phyloP scores from a whole-genome alignment of 129 eudicot species.

The Pulicaria dysenterica region DNA sequence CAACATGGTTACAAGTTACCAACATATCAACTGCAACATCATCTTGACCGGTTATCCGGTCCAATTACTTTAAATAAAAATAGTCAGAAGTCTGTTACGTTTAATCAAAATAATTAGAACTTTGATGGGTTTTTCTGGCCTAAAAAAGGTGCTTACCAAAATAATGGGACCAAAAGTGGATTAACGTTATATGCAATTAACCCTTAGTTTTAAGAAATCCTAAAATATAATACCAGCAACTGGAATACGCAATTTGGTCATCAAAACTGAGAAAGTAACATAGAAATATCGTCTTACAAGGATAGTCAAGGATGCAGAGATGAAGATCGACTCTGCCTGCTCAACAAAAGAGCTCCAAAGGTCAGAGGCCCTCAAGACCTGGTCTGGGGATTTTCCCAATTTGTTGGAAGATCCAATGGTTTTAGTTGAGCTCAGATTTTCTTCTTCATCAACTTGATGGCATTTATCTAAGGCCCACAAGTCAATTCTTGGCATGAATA shows the following conservation, averaged over 20 bases:
- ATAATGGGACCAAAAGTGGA: not conserved
- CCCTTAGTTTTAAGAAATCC: too few relatives aligned
- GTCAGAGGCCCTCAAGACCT: constrained; percentile 46
- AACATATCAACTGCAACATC: too few relatives aligned
- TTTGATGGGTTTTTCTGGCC: not conserved
- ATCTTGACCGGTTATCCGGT: not conserved
- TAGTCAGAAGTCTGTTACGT: not conserved
- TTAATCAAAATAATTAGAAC: not conserved
- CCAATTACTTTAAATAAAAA: too few relatives aligned
- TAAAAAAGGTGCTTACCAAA: not conserved
- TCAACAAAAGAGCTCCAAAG: constrained; percentile 81
- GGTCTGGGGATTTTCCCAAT: constrained; percentile 28
- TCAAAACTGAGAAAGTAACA: not conserved
- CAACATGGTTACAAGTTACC: too few relatives aligned
- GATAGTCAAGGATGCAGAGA: constrained; percentile 68
- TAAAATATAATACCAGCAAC: not conserved
- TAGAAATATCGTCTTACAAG: constrained; percentile 55
- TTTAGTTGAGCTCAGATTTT: constrained; percentile 27
- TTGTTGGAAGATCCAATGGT: constrained; percentile 32
- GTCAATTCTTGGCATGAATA: constrained; percentile 90
- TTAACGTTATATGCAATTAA: too few relatives aligned
- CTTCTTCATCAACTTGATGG: constrained; percentile 37
- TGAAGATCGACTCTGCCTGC: constrained; percentile 75
- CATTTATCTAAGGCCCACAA: constrained; percentile 81
- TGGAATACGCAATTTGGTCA: not conserved